Base-by-base conservation (phyloP, 345 rosid species). In the Populus tremula region DNA sequence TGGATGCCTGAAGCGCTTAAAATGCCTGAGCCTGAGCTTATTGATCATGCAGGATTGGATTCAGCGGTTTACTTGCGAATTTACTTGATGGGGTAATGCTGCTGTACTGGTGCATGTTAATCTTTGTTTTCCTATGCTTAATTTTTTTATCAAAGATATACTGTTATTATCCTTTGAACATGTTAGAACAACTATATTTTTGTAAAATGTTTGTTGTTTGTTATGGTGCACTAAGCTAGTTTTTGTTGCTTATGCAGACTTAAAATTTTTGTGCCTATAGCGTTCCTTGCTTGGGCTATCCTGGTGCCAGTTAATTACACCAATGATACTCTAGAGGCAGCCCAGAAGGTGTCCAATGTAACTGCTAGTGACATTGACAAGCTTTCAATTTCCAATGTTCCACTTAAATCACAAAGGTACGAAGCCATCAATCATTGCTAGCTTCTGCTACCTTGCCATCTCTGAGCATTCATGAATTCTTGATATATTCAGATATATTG, bases 41-140 rank as follows among this genome's bases (percentile, higher is more conserved):
- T 96, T 74, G 99, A 96, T 23, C 99, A 96, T 76, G 99, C 99
- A 0, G 99, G 99, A 59, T 84, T 96, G 89, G 98, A 96, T 81
- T 96, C 98, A 56, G 99, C 88, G 33, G 99, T 88, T 38, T 96
- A 93, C 78, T 87, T 96, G 87, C 88, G 98, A 67, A 93, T 96
- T 76, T 96, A 96, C 91, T 85, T 87, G 92, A 73, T 96, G 62
- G 99, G 99, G 98, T 93, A 87, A 38, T 79, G 47, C 69, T 66
- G 21, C 56, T 23, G n/a, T 33, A 47, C 53, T 47, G 53, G 53
- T 47, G 17, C 4, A 5, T 47, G 53, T 47, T 47, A 14, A 47
- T 47, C 17, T 18, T 1, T 53, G 14, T 9, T n/a, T 59, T 23
- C 12, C 63, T 23, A 23, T 23, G 2, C 29, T 59, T n/a, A 59